Evolutionary conservation across 1,139 yeast species (phyloP), one percentile per base, ranked within the genome.

Genomic region (Schizosaccharomyces versatilis): DNA sequence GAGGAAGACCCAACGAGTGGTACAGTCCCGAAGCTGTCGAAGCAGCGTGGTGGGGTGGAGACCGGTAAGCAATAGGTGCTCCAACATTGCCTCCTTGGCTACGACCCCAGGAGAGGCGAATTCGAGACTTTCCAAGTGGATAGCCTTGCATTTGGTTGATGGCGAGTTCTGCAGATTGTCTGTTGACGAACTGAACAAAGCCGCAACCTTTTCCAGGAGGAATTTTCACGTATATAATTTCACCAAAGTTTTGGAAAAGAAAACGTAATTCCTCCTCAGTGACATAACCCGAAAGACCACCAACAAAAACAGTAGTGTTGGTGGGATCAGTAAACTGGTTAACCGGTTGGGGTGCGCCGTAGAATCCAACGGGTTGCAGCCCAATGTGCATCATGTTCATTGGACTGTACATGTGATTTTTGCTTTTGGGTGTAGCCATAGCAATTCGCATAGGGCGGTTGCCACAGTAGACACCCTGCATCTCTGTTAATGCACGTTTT

Each of bases 201-300:
- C 95, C 97, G 69, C 96, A 86, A 57, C 93, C 93, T 65, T 86
- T 86, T 14, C 95, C 95, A 5, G 81, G 80, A 8, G 95, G 95
- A 54, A 86, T 84, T 65, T 85, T 84, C 54, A 86, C 90, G 63
- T 83, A 85, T 56, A 81, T 76, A 60, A 88, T 83, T 55, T 76
- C 75, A 38, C 97, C 97, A 70, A 84, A 88, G 12, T 93, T 84
- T 62, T 79, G 79, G 69, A 86, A 86, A 54, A 81, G 73, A 3
- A 83, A 72, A 60, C 80, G 75, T 54, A 88, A 69, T 44, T 86
- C 84, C 54, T 79, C 81, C 64, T 85, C 96, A 14, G 78, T 73
- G 36, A 84, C 86, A 54, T 80, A 79, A 19, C 80, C 72, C 7
- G 90, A 79, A 53, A 86, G 69, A 0, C 96, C 96, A 36, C 96